Conservation (phyloP, 1,284 basidiomycete species). For the Moniliella sp. region DNA sequence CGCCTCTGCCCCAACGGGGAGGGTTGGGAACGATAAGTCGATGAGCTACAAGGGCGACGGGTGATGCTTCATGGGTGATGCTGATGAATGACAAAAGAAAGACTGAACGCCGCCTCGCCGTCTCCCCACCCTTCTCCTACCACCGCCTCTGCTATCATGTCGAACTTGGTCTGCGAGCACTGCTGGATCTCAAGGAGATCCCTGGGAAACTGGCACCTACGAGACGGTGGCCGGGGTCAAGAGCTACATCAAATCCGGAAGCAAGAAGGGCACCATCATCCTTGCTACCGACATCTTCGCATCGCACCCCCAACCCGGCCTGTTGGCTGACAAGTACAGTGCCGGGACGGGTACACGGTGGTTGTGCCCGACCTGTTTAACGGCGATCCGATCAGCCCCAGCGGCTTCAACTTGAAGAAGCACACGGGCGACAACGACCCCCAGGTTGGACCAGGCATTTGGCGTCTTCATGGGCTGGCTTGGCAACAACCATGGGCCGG, state of each 20-base stretch:
- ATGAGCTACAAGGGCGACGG: too few species aligned
- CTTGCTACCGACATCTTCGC: conserved; percentile 6
- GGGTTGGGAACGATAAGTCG: too few species aligned
- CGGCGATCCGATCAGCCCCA: conserved; percentile 4
- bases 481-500: conserved; percentile 4
- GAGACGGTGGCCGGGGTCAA: not conserved
- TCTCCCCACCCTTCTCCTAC: too few species aligned
- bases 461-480: conserved; percentile 4
- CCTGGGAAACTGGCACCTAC: not conserved
- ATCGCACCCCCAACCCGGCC: conserved; percentile 6
- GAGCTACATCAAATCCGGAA: not conserved
- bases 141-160: conserved; percentile 4
- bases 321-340: conserved; percentile 8
- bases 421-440: conserved; percentile 1
- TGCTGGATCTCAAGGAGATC: not conserved
- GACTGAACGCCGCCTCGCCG: too few species aligned
- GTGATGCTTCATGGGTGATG: too few species aligned
- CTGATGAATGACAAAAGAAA: too few species aligned
- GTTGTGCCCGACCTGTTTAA: conserved; percentile 7
- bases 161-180: conserved; percentile 4
- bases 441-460: conserved; percentile 3
- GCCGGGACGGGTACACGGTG: conserved; percentile 5
- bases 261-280: conserved; percentile 3
- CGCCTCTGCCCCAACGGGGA: too few species aligned
- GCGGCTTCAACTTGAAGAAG: conserved; percentile 1